A percentile compares a stretch with the other conserved stretches of the same genome.
These are phyloP conservation scores for Sphaerobolus stellatus DNA, from an alignment of 1,284 basidiomycete genomes.

Conservation along the genomic window DNA sequence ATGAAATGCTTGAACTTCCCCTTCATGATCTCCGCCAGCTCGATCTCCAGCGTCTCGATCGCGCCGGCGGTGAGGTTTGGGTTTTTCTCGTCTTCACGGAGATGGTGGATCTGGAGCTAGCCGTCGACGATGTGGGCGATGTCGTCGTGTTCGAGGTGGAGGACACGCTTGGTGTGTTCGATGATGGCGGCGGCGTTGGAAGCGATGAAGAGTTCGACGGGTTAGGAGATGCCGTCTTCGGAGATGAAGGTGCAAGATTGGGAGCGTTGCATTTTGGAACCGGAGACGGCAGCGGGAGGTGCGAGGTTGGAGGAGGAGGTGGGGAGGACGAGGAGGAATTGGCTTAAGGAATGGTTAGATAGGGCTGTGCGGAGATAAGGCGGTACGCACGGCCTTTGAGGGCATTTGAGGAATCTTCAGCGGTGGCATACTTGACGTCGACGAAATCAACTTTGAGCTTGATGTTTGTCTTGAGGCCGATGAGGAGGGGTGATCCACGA, in stretches of 20 bases:
- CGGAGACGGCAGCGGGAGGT: conserved; percentile 66
- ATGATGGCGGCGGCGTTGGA: conserved; percentile 96
- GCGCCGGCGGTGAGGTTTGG: conserved; percentile 88
- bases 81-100: conserved; percentile 62
- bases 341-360: neutral
- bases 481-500: conserved; percentile 93
- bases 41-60: conserved; percentile 99
- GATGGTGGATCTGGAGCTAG: conserved; percentile 97
- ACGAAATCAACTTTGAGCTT: conserved; percentile 99
- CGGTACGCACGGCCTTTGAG: conserved; percentile 55
- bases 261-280: conserved; percentile 89
- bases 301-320: too few relatives aligned
- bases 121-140: conserved; percentile 98
- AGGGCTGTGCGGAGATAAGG: conserved; percentile 35
- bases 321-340: neutral
- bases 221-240: conserved; percentile 97
- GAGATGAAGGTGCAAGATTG: conserved; percentile 99
- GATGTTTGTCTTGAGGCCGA: conserved; percentile 99
- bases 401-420: conserved; percentile 58
- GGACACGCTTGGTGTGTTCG: conserved; percentile 98
- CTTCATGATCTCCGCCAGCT: conserved; percentile 99
- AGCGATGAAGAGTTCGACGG: conserved; percentile 99
- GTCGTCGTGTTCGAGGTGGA: conserved; percentile 99
- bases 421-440: conserved; percentile 90
- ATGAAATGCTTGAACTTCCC: conserved; percentile 99